phyloP scores from a whole-genome alignment of 2,329 filamentous ascomycete genomes.

The Fusarium setosum region DNA sequence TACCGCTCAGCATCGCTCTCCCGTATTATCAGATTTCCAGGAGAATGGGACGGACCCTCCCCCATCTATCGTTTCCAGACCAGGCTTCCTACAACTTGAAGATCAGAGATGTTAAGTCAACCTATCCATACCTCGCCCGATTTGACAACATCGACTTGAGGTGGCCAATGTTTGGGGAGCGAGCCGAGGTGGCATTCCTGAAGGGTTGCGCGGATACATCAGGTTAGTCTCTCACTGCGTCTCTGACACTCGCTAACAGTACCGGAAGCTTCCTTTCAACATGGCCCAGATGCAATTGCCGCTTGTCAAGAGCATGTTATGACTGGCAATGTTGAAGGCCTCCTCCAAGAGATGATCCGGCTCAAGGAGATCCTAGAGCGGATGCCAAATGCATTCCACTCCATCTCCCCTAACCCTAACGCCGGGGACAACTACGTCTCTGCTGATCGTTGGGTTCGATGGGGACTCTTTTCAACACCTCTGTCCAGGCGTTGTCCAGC shows the following conservation, averaged over 20 bases:
- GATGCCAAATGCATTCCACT: conserved; percentile 65
- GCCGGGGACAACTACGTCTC: conserved; percentile 63
- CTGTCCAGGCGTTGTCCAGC: conserved; percentile 62
- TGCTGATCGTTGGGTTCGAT: conserved; percentile 60
- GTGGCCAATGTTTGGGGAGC: conserved; percentile 66
- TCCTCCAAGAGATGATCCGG: conserved; percentile 61
- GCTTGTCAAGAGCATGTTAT: conserved; percentile 66
- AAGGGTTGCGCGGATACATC: conserved; percentile 60
- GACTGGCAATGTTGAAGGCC: conserved; percentile 61
- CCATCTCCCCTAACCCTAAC: conserved; percentile 64
- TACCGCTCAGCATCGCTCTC: conserved; percentile 60
- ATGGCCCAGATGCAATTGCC: conserved; percentile 63
- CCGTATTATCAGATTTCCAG: conserved; percentile 63
- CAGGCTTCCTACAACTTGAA: conserved; percentile 66
- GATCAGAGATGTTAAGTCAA: conserved; percentile 59
- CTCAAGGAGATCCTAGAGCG: conserved; percentile 65
- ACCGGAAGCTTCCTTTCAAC: conserved; percentile 59
- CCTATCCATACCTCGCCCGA: conserved; percentile 60
- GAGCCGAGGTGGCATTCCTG: conserved; percentile 62
- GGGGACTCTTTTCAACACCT: conserved; percentile 63
- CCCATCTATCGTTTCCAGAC: conserved; percentile 64
- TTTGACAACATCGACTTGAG: conserved; percentile 65
- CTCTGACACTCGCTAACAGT: neutral
- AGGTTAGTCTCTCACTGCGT: conserved; percentile 16
- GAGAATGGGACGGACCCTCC: conserved; percentile 62